Base-by-base conservation (phyloP, 176 grass and related monocot species). In the Otatea glauca region DNA sequence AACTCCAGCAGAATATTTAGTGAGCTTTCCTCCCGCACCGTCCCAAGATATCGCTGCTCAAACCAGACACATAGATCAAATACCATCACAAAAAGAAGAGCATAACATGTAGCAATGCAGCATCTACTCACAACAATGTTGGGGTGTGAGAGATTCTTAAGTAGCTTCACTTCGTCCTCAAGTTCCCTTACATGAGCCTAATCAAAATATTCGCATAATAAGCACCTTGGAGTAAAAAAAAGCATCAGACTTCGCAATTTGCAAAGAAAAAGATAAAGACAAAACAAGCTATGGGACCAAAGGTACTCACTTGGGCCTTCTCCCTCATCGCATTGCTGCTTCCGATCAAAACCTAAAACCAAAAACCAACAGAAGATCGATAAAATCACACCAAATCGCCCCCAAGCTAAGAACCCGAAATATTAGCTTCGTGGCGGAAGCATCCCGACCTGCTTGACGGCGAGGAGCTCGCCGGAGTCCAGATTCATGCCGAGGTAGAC, bases 1-100 rank as follows among this genome's bases (percentile, higher is more conserved):
- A 97, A 97, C 83, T 97, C 95, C 45, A 97, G 65, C 59, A 97
- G 67, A 71, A 97, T 97, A 88, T 97, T 97, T 74, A 97, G 84
- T 20, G 92, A 90, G 32, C 86, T 82, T 61, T 94, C 95, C 91
- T 97, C 95, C 69, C 89, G 84, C 18, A 71, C 81, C 18, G 92
- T 97, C 66, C 92, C 95, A 84, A 97, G 75, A 58, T 97, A 97
- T 86, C 92, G 86, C 95, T 97, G 87, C 51, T 81, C 69, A 65
- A 86, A 80, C 68, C 53, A 32, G 16, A 69, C 0, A 20, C 3
- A 54, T 23, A 55, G 13, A 81, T 76, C 41, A 81, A 71, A 63
- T 5, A 86, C n/a, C 16, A 17, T 23, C 9, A 16, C 47, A 0
- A 9, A 85, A 45, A n/a, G 23, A 35, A 76, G 23, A 74, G 38